phyloP scores from a whole-genome alignment of 1,139 yeast species.

The Kluyveromyces sp. region DNA sequence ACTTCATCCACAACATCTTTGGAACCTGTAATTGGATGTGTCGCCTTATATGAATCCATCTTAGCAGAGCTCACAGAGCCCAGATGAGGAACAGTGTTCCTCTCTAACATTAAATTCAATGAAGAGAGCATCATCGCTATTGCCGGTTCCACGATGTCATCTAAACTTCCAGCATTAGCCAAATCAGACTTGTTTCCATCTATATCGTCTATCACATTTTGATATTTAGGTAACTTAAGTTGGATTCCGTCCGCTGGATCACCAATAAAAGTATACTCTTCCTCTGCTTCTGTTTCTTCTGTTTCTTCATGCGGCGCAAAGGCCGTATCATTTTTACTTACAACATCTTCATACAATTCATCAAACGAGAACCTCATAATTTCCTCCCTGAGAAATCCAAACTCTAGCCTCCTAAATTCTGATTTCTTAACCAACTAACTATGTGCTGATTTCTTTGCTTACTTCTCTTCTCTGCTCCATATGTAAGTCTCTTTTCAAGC shows the following conservation, averaged over 20 bases:
- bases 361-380: slow-evolving; percentile 17
- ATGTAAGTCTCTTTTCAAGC: no score
- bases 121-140: neutral
- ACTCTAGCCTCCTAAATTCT: neutral
- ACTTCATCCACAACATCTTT: neutral
- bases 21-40: no score
- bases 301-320: slow-evolving; percentile 4
- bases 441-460: no score
- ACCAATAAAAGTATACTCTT: slow-evolving; percentile 13
- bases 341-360: slow-evolving; percentile 10
- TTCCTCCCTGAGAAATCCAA: neutral
- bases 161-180: neutral
- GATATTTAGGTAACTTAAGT: slow-evolving; percentile 13
- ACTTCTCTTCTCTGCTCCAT: no score
- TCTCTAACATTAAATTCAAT: neutral
- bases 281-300: slow-evolving; percentile 8
- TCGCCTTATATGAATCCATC: no score
- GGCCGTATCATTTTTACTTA: neutral
- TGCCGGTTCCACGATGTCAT: neutral
- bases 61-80: neutral
- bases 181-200: slow-evolving; percentile 12
- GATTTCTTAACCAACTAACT: no score
- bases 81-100: neutral
- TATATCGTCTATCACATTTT: slow-evolving; percentile 8
- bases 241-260: slow-evolving; percentile 16